Base-by-base conservation (phyloP, 2,329 filamentous ascomycete genomes). In the Plectosphaerella sp. region DNA sequence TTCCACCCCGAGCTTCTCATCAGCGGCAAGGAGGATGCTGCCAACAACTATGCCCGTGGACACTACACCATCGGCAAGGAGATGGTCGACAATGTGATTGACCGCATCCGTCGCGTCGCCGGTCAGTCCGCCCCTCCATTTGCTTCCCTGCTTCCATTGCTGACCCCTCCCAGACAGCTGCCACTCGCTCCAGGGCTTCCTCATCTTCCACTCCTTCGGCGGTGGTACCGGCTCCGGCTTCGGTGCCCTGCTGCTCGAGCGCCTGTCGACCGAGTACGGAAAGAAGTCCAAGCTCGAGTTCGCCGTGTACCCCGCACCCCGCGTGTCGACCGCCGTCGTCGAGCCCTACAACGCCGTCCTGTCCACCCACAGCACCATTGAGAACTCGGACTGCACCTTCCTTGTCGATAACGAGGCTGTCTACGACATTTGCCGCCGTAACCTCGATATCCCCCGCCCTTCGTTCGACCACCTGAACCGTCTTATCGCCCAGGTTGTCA, bases 231-330 rank as follows among this genome's bases (percentile, higher is more conserved):
- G 85, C 57, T 88, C 86, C 59, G 86, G 86, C 60, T 88, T 88
- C 67, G 86, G 85, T 63, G 83, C 85, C 57, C 84, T 89, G 45
- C 76, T 88, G 58, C 80, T 88, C 41, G 86, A 88, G 76, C 85
- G 84, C 58, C 83, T 89, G 51, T 80, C 85, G n/a, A 83, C 82
- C 60, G 85, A 88, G 71, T 89, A 85, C 62, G 84, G 83, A 73
- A 88, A 88, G 79, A 88, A 88, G 79, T 86, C 79, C 72, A 89
- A 88, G 80, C 84, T 88, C 55, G 85, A 88, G 71, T 88, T 89
- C 64, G 80, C 84, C 62, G 82, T 88, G 55, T 88, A 88, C 75
- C 85, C 86, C 58, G 81, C 85, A 51, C 85, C 86, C 55, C 82
- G 83, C 54, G 82, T 86, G 58, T 86, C 86, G 43, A 87, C 84